Conservation (phyloP, 2,329 filamentous ascomycete genomes). For the Epichloe amarillans region DNA sequence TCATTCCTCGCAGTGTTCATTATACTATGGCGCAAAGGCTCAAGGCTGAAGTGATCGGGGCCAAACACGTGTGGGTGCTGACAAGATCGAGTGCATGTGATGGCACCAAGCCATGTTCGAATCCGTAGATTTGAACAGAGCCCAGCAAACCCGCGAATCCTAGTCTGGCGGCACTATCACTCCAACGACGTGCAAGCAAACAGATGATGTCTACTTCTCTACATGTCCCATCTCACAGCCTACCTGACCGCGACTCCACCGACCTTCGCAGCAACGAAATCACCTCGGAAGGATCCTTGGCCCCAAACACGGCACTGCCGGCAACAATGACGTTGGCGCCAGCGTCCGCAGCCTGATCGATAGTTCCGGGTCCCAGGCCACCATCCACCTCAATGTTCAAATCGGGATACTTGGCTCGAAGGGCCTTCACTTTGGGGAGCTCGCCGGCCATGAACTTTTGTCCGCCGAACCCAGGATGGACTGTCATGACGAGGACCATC, state of each 20-base stretch:
- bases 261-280: conserved; percentile 69
- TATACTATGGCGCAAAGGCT: too few relatives aligned
- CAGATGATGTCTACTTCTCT: neutral
- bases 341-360: conserved; percentile 86
- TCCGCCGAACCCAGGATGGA: conserved; percentile 91
- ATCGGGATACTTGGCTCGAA: conserved; percentile 75
- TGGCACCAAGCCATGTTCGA: too few relatives aligned
- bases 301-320: conserved; percentile 89
- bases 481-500: conserved; percentile 99
- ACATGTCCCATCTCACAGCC: conserved; percentile 18
- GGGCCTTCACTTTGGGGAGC: conserved; percentile 79
- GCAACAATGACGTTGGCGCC: conserved; percentile 98
- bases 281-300: conserved; percentile 74
- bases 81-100: too few relatives aligned
- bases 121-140: too few relatives aligned
- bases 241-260: conserved; percentile 49
- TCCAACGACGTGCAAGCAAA: too few relatives aligned
- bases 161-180: too few relatives aligned
- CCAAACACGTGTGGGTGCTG: too few relatives aligned
- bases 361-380: conserved; percentile 74
- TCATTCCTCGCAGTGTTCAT: too few relatives aligned
- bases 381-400: conserved; percentile 97
- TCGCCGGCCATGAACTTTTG: conserved; percentile 98
- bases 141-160: too few relatives aligned
- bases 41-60: too few relatives aligned